Percentiles rank a stretch among this genome's conserved stretches.
phyloP scores from a whole-genome alignment of 768 basidiomycete species.

The Mycena galericulata region DNA sequence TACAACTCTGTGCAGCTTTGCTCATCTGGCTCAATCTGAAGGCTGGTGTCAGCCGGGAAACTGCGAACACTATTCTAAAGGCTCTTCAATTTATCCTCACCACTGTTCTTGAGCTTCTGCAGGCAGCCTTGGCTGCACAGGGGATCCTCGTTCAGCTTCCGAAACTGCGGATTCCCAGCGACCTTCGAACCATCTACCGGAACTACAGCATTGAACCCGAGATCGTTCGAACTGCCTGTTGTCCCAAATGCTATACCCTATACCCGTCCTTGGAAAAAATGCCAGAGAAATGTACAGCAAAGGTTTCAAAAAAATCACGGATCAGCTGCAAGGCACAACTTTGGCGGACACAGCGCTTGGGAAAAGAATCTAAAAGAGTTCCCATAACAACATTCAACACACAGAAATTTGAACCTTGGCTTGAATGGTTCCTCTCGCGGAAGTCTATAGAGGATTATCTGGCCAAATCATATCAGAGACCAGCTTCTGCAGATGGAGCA shows the following conservation, averaged over 20 bases:
- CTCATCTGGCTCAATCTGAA: constrained; percentile 28
- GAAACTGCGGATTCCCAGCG: constrained; percentile 20
- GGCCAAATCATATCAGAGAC: constrained; percentile 7
- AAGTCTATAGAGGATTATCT: constrained; percentile 22
- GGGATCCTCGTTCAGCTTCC: constrained; percentile 25
- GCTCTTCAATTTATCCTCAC: constrained; percentile 28
- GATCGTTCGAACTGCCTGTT: constrained; percentile 23
- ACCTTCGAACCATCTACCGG: constrained; percentile 21
- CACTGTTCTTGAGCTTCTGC: constrained; percentile 14
- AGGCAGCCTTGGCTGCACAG: constrained; percentile 12
- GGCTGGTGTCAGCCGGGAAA: constrained; percentile 24
- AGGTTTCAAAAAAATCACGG: constrained; percentile 18
- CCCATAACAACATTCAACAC: constrained; percentile 25
- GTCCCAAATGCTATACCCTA: constrained; percentile 28
- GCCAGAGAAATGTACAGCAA: constrained; percentile 25
- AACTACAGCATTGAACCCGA: constrained; percentile 15
- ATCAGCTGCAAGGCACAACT: constrained; percentile 19
- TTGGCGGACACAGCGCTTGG: constrained; percentile 25
- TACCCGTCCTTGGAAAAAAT: constrained; percentile 19
- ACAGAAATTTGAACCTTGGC: constrained; percentile 27
- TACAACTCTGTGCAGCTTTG: constrained; percentile 24
- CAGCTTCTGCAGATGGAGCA: constrained; percentile 16
- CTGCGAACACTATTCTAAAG: constrained; percentile 23
- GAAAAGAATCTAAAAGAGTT: constrained; percentile 19
- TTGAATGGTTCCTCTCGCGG: constrained; percentile 22